phyloP scores from a whole-genome alignment of 2,329 filamentous ascomycete genomes.

The Calonectria naviculata region DNA sequence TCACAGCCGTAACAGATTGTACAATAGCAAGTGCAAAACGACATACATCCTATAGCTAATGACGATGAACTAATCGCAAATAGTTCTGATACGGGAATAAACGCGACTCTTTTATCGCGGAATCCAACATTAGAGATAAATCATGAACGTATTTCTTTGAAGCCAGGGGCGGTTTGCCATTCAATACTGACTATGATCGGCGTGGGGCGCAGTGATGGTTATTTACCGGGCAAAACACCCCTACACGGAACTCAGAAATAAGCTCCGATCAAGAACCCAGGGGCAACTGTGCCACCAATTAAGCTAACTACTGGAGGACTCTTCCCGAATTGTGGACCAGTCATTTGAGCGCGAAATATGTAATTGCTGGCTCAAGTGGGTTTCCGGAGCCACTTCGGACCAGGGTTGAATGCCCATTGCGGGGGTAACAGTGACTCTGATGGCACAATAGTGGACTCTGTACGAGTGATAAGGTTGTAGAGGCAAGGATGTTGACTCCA shows the following conservation, averaged over 20 bases:
- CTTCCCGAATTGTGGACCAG: neutral
- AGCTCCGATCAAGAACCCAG: neutral
- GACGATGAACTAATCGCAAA: no score
- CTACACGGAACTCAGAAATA: neutral
- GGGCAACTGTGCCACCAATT: neutral
- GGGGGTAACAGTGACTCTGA: neutral
- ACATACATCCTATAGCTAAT: no score
- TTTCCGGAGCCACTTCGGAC: neutral
- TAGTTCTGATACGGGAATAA: no score
- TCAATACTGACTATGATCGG: neutral
- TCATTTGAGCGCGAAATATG: neutral
- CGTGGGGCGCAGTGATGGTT: neutral
- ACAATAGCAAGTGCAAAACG: no score
- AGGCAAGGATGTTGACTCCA: neutral
- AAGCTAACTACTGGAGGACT: neutral
- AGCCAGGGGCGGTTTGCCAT: no score
- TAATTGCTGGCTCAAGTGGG: neutral
- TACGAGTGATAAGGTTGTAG: neutral
- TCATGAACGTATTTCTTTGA: no score
- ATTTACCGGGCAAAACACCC: neutral
- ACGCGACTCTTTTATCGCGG: no score
- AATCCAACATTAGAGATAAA: no score
- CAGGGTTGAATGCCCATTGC: neutral
- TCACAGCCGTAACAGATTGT: no score
- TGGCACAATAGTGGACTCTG: slow-evolving; percentile 15